phyloP scores from a whole-genome alignment of 2,329 filamentous ascomycete species.

The Botrytis cinerea region DNA sequence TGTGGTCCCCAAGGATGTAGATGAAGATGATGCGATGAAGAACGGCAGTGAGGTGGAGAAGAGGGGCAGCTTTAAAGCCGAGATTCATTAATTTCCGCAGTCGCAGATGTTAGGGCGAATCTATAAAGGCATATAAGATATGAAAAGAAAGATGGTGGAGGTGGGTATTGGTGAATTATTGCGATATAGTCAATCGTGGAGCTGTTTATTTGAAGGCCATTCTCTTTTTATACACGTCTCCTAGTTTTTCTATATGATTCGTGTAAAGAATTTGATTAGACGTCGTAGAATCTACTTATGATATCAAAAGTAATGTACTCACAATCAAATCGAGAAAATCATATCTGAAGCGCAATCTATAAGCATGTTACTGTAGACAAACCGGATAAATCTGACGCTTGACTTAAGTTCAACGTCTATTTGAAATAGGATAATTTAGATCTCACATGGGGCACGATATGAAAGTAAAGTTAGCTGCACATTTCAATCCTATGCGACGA shows the following conservation, averaged over 20 bases:
- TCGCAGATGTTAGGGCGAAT: neutral
- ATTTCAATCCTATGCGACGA: neutral
- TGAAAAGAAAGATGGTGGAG: neutral
- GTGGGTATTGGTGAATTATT: rapidly evolving
- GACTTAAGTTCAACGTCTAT: neutral
- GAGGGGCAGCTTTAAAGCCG: neutral
- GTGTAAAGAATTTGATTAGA: rapidly evolving
- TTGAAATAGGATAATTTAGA: rapidly evolving
- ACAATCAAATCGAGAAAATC: neutral
- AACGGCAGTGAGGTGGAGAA: neutral
- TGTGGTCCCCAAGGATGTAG: neutral
- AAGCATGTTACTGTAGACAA: neutral
- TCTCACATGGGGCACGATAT: neutral
- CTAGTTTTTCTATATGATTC: neutral
- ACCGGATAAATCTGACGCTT: neutral
- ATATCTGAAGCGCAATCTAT: neutral
- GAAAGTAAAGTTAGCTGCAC: neutral
- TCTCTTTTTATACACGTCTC: neutral
- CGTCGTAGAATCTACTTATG: neutral
- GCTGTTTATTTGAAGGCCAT: neutral
- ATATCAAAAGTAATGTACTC: neutral
- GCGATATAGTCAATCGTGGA: neutral
- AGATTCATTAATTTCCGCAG: too few relatives aligned
- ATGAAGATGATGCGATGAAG: neutral
- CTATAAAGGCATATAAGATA: neutral